Evolutionary conservation across 2,329 filamentous ascomycete species (phyloP).

Genomic region (Chlorencoelia australis): DNA sequence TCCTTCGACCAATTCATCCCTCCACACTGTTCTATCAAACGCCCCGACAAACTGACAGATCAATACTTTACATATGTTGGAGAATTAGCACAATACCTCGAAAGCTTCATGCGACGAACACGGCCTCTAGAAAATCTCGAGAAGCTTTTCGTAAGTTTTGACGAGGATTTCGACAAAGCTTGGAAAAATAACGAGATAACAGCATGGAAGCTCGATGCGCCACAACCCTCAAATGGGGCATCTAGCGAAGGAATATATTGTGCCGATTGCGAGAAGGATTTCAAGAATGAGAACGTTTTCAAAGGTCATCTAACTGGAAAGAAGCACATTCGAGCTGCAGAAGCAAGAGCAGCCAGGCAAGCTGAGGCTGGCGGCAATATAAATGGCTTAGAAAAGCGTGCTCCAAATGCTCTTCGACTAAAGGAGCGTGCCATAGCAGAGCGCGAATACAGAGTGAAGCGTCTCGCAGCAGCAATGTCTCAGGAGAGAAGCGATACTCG

Average conservation of each 20-base stretch:
- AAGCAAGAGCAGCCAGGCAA: constrained; percentile 45
- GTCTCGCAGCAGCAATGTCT: constrained; percentile 71
- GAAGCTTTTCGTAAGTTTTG: constrained; percentile 64
- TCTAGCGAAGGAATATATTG: constrained; percentile 70
- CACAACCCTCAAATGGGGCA: constrained; percentile 15
- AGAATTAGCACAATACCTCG: constrained; percentile 70
- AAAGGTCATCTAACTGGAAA: constrained; percentile 80
- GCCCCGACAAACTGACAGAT: constrained; percentile 79
- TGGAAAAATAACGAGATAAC: constrained; percentile 74
- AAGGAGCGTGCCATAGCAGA: constrained; percentile 89
- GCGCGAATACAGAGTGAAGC: constrained; percentile 74
- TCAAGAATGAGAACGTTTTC: constrained; percentile 92
- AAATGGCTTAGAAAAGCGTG: constrained; percentile 22
- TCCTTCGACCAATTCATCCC: constrained; percentile 78
- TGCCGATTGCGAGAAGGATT: constrained; percentile 84
- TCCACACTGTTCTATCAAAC: constrained; percentile 63
- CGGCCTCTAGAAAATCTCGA: constrained; percentile 79
- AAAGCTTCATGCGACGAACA: constrained; percentile 76
- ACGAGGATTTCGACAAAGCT: constrained; percentile 70
- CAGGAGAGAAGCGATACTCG: constrained; percentile 81
- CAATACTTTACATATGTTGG: constrained; percentile 86
- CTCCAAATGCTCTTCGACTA: constrained; percentile 37
- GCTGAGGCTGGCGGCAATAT: constrained; percentile 28
- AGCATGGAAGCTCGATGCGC: constrained; percentile 59
- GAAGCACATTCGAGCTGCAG: constrained; percentile 81